Evolutionary conservation across 2,329 filamentous ascomycete species (phyloP), one percentile per base, ranked within the genome.

Genomic region (Cercospora brassicicola): DNA sequence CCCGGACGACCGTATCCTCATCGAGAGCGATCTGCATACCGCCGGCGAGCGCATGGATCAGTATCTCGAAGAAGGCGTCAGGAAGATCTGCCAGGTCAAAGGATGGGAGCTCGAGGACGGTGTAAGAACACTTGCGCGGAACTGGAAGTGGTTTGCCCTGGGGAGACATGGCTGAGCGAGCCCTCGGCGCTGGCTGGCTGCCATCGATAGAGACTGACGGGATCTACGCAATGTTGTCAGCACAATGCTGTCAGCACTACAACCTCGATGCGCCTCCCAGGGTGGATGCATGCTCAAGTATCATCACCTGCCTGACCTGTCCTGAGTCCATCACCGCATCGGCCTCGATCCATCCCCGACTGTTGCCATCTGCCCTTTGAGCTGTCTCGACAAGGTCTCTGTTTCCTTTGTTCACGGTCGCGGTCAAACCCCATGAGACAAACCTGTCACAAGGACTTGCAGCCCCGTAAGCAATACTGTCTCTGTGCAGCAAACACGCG

Each of bases 1-100:
- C 2, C 94, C 95, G 0, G 90, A 93, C 71, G 87, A 94, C 73
- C 86, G 89, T 63, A 82, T 99, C 11, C 84, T 99, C 20, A 85
- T 96, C 2, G 95, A 99, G 80, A 98, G 93, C 77, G 95, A 99
- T 79, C 78, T 97, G 67, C 92, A 98, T 78, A 86, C 82, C 20
- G 95, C 94, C 0, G 95, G 95, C 0, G 84, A 88, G 0, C 82
- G 85, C 61, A 96, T 98, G 91, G 95, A 98, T 76, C 80, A 82
- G 2, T 82, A 88, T 67, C 81, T 99, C 11, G 91, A 94, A 76
- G 86, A 91, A 56, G 90, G 94, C 69, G 88, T 91, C 65, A 84
- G 89, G n/a, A 88, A 86, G 68, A 86, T 98, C 4, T 97, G 94
- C 76, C 79, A 86, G 59, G 83, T 93, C 56, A 95, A 93, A 73